phyloP scores from a whole-genome alignment of 805 yeast species.

The Pichia ethanolica region DNA sequence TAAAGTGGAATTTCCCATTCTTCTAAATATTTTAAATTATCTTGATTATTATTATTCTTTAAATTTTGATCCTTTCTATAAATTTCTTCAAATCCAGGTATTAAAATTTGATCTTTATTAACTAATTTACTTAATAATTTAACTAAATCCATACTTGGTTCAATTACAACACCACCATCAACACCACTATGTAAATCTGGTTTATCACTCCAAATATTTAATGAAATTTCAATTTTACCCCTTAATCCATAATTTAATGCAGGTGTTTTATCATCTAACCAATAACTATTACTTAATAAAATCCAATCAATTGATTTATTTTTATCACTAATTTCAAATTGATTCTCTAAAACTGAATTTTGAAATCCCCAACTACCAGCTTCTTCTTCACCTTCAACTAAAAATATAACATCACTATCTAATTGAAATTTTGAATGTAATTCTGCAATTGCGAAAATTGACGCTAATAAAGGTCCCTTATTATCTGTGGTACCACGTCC shows the following conservation, averaged over 20 bases:
- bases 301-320: conserved; percentile 66
- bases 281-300: conserved; percentile 80
- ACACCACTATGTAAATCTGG: conserved; percentile 96
- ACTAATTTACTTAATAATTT: conserved; percentile 61
- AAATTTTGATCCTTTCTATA: neutral
- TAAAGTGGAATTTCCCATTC: conserved; percentile 54
- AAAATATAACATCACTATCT: conserved; percentile 66
- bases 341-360: conserved; percentile 48
- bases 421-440: conserved; percentile 44
- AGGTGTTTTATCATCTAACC: conserved; percentile 86
- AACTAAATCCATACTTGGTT: conserved; percentile 82
- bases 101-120: conserved; percentile 45
- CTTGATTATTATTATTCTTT: neutral
- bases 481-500: conserved; percentile 94
- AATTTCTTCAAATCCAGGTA: conserved; percentile 43
- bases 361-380: conserved; percentile 85
- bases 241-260: conserved; percentile 91
- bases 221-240: conserved; percentile 79
- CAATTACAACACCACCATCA: conserved; percentile 85
- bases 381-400: conserved; percentile 95
- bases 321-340: conserved; percentile 47
- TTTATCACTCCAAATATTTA: conserved; percentile 59
- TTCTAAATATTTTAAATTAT: conserved; percentile 14
- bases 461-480: conserved; percentile 87
- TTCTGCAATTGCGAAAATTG: conserved; percentile 81